Evolutionary conservation across 1,284 basidiomycete genomes (phyloP), one percentile per base, ranked within the genome.

Genomic region (Tylopilus orsonianus): DNA sequence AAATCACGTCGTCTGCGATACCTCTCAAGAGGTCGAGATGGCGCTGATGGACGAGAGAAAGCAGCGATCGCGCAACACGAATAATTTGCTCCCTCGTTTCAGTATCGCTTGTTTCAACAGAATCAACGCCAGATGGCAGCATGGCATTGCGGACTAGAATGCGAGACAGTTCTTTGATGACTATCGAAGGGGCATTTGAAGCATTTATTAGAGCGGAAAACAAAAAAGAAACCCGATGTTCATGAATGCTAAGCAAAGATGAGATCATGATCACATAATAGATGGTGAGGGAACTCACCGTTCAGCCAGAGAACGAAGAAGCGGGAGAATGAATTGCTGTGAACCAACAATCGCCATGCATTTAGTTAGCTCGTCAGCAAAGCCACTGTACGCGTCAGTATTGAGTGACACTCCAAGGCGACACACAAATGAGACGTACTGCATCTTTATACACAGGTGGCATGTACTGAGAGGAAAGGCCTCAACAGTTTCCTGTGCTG

Each of bases 301-400:
- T 47, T 64, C 60, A 14, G 73, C 49, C 14, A 85, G 58, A 7
- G 66, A 65, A 18, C 69, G 61, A 8, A 84, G 53, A 24, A 89
- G 60, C 0, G 85, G 83, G 19, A 65, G 57, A n/a, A 85, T 34
- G 14, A 89, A 66, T 50, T 79, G 83, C 47, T 88, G 82, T 5
- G 73, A 71, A 13, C 83, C 85, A 29, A 71, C 59, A 70, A 79
- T 81, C 5, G 56, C 55, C 38, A 75, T 59, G 0, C 71, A 68
- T 23, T 68, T 66, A 27, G 64, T 65, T 2, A 85, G 48, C 42
- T 80, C 77, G n/a, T 74, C 66, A 3, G 71, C 59, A 12, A 85
- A 66, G 30, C 71, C 68, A 14, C 85, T 88, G 52, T 24, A 22
- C 3, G 6, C 35, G 38, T 16, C 2, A 18, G 1, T 8, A 5